Percentiles rank a stretch among this genome's conserved stretches.
Evolutionary conservation across 2,329 filamentous ascomycete species (phyloP).

Genomic region (Teratosphaeria pseudoeucalypti): DNA sequence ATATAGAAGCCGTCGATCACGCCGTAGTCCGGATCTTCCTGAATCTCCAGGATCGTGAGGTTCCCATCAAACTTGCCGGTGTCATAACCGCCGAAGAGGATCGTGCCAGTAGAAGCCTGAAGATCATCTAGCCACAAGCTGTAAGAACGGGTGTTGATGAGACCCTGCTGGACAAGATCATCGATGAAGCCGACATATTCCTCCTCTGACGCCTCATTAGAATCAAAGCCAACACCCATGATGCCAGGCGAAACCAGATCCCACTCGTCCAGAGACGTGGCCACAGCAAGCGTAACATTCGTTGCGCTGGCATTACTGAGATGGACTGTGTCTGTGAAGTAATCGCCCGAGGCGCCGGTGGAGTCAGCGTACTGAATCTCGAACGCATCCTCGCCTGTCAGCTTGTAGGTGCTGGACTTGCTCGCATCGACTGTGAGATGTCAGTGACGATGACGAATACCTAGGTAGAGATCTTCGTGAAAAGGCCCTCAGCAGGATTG

Average conservation of each 20-base stretch:
- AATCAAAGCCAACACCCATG: slow-evolving; percentile 70
- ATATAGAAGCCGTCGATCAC: neutral
- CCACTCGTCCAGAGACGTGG: slow-evolving; percentile 39
- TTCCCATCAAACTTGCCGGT: neutral
- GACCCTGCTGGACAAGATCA: slow-evolving; percentile 1
- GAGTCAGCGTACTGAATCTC: slow-evolving; percentile 84
- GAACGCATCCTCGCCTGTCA: slow-evolving; percentile 56
- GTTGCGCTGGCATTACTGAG: slow-evolving; percentile 46
- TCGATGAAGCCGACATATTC: slow-evolving; percentile 29
- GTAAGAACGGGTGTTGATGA: slow-evolving; percentile 6
- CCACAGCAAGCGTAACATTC: slow-evolving; percentile 60
- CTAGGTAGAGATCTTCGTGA: neutral
- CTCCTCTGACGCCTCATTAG: slow-evolving; percentile 66
- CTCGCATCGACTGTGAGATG: slow-evolving; percentile 37
- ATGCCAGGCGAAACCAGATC: slow-evolving; percentile 44
- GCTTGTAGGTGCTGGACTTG: slow-evolving; percentile 61
- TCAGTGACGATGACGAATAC: neutral
- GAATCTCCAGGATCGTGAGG: slow-evolving; percentile 1
- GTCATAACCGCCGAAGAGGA: slow-evolving; percentile 15
- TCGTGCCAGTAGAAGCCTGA: slow-evolving; percentile 8
- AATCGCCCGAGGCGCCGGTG: slow-evolving; percentile 66
- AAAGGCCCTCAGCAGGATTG: neutral
- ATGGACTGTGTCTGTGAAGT: slow-evolving; percentile 61
- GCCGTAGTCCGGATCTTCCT: neutral
- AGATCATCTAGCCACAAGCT: slow-evolving; percentile 7